Percentiles rank a stretch among this genome's conserved stretches.
Evolutionary conservation across 305 asterid genomes (phyloP).

Genomic region (Fraxinus platypoda): DNA sequence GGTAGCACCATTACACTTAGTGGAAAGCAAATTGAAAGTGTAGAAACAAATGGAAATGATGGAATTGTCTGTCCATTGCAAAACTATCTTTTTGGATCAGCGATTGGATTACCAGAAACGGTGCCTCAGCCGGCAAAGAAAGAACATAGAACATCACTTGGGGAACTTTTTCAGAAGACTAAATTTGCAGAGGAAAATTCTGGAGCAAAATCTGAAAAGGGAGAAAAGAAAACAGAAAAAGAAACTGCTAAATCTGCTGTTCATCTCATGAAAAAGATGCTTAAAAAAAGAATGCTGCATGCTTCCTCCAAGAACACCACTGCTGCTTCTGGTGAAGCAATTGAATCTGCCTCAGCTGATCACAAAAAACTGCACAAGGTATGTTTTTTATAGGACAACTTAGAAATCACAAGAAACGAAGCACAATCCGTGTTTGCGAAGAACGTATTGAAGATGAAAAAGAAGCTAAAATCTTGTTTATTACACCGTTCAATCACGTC

Average conservation of each 20-base stretch:
- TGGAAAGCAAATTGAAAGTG: constrained; percentile 56
- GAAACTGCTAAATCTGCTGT: constrained; percentile 66
- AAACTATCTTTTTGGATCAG: constrained; percentile 79
- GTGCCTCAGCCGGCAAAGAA: constrained; percentile 38
- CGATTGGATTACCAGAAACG: constrained; percentile 56
- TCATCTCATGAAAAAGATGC: constrained; percentile 67
- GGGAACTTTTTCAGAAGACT: constrained; percentile 86
- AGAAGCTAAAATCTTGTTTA: not conserved
- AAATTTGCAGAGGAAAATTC: constrained; percentile 58
- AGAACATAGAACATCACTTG: constrained; percentile 81
- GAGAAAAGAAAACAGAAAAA: constrained; percentile 54
- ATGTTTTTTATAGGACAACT: not conserved
- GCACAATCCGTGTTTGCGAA: not conserved
- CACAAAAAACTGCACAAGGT: constrained; percentile 63
- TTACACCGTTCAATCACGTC: not conserved
- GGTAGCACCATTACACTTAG: constrained; percentile 61
- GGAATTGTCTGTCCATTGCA: constrained; percentile 69
- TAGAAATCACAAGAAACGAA: not conserved
- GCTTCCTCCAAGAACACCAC: constrained; percentile 42
- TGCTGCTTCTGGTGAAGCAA: constrained; percentile 40
- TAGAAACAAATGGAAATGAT: constrained; percentile 49
- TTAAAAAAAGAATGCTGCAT: constrained; percentile 46
- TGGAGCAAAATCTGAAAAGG: constrained; percentile 47
- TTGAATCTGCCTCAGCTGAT: constrained; percentile 55
- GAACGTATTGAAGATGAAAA: not conserved